phyloP scores from a whole-genome alignment of 1,284 basidiomycete genomes.

The Stereum hirsutum region DNA sequence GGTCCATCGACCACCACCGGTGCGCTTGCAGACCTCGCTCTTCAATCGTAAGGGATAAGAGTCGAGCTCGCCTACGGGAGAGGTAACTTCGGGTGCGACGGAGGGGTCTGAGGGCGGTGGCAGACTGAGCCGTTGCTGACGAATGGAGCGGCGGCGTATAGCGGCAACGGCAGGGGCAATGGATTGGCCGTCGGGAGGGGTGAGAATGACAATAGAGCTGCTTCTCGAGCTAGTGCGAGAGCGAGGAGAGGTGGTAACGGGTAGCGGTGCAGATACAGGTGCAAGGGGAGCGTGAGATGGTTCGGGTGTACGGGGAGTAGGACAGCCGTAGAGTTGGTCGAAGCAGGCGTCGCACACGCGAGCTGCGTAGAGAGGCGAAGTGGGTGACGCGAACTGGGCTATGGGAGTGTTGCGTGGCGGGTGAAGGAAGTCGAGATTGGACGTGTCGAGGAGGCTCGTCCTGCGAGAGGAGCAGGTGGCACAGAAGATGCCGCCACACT shows the following conservation, averaged over 20 bases:
- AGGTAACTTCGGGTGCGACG: constrained; percentile 23
- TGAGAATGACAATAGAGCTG: constrained; percentile 21
- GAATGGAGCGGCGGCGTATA: constrained; percentile 13
- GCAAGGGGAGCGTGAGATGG: constrained; percentile 30
- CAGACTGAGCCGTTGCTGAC: constrained; percentile 20
- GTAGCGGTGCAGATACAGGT: constrained; percentile 8
- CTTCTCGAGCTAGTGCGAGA: constrained; percentile 9
- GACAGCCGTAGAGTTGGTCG: constrained; percentile 53
- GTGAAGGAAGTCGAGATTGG: constrained; percentile 55
- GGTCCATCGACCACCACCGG: constrained; percentile 68
- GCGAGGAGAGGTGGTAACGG: not conserved
- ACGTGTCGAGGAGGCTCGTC: constrained; percentile 57
- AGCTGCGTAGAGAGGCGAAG: constrained; percentile 37
- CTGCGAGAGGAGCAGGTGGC: constrained; percentile 42
- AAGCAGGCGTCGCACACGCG: constrained; percentile 69
- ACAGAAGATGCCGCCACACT: constrained; percentile 74
- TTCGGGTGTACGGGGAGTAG: constrained; percentile 25
- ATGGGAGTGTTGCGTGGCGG: constrained; percentile 60
- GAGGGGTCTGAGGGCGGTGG: constrained; percentile 19
- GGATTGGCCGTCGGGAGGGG: constrained; percentile 22
- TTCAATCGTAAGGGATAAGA: constrained; percentile 58
- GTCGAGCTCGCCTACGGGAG: constrained; percentile 36
- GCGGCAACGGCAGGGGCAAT: constrained; percentile 26
- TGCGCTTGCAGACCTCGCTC: constrained; percentile 60
- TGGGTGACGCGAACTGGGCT: constrained; percentile 39